These are phyloP conservation scores for Eucalyptus virginea DNA, from an alignment of 345 rosid genomes.

Conservation along the genomic window DNA sequence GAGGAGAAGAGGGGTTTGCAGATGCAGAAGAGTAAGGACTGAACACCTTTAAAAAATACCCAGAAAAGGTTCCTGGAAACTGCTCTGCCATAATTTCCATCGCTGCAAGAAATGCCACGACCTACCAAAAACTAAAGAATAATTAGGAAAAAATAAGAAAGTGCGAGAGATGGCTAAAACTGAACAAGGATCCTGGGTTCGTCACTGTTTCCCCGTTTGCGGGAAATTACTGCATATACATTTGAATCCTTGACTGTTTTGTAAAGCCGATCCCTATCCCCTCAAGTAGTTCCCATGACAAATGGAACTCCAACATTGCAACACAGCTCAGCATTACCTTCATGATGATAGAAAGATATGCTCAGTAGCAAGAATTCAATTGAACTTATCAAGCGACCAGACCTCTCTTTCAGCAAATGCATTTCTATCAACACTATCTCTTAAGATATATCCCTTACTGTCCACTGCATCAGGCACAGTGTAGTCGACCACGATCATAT, in stretches of 20 bases:
- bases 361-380: background rate
- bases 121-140: conserved; percentile 24
- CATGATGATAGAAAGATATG: background rate
- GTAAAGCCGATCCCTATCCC: conserved; percentile 13
- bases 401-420: too few species aligned
- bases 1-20: background rate
- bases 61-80: conserved; percentile 89
- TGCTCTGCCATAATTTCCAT: conserved; percentile 96
- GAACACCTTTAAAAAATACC: conserved; percentile 66
- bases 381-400: background rate
- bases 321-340: conserved; percentile 73
- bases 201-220: too few species aligned
- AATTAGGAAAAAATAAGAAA: conserved; percentile 1
- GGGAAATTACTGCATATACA: conserved; percentile 81
- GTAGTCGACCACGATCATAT: conserved; percentile 73
- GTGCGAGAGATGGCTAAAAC: background rate
- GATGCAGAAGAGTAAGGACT: background rate
- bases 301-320: conserved; percentile 89
- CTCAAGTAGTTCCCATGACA: conserved; percentile 96
- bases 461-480: conserved; percentile 76
- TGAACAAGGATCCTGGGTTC: background rate
- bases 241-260: conserved; percentile 60
- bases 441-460: conserved; percentile 17
- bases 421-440: background rate
- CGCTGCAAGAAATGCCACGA: conserved; percentile 92